A percentile compares a stretch with the other conserved stretches of the same genome.
These are phyloP conservation scores for Dioscorea alata DNA, from an alignment of 106 monocot genomes.

Conservation along the genomic window DNA sequence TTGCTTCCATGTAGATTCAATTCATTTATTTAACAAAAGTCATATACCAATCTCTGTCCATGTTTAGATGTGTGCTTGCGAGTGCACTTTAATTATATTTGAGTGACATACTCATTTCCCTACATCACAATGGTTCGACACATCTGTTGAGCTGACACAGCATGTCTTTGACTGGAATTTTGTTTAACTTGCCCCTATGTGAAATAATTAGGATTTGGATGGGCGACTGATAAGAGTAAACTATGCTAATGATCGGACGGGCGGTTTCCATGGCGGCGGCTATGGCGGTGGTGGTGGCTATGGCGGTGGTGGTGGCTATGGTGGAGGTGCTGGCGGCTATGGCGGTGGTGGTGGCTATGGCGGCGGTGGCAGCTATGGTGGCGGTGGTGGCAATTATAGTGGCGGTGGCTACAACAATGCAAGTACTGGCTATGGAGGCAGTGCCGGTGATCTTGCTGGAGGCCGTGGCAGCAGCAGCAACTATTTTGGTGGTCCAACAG, in stretches of 20 bases:
- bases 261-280: conserved; percentile 10
- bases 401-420: not conserved
- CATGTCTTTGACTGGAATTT: too few relatives aligned
- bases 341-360: not conserved
- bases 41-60: too few relatives aligned
- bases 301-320: not conserved
- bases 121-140: too few relatives aligned
- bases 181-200: too few relatives aligned
- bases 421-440: not conserved
- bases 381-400: not conserved
- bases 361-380: not conserved
- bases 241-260: conserved; percentile 39
- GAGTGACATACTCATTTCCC: too few relatives aligned
- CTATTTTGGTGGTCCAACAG: not conserved
- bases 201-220: conserved; percentile 30
- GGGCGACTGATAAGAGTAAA: conserved; percentile 54
- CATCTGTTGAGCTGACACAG: too few relatives aligned
- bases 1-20: too few relatives aligned
- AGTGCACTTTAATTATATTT: too few relatives aligned
- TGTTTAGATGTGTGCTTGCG: too few relatives aligned
- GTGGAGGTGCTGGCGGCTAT: not conserved
- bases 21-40: too few relatives aligned
- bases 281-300: conserved; percentile 6
- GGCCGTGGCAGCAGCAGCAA: not conserved
- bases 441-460: not conserved